Evolutionary conservation across 768 basidiomycete species (phyloP).

Genomic region (Coprinellus micaceus): DNA sequence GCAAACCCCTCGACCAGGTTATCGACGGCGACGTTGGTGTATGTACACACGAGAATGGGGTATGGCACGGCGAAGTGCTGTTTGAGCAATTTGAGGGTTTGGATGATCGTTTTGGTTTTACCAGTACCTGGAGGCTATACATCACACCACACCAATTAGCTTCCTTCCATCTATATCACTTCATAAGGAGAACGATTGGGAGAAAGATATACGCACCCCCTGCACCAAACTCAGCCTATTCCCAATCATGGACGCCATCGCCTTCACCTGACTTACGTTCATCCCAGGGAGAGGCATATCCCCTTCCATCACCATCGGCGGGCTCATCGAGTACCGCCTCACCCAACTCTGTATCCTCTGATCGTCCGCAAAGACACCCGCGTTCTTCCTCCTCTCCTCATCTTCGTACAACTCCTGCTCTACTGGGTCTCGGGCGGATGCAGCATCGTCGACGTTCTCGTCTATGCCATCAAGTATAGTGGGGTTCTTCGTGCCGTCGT

Average conservation of each 20-base stretch:
- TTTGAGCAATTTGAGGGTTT: constrained; percentile 78
- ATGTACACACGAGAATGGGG: constrained; percentile 88
- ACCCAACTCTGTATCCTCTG: constrained; percentile 83
- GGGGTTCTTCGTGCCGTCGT: no score
- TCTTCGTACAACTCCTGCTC: constrained; percentile 9
- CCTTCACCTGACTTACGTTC: constrained; percentile 75
- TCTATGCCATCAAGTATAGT: no score
- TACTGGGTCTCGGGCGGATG: not conserved
- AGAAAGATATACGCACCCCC: constrained; percentile 53
- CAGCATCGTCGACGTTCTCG: no score
- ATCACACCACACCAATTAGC: no score
- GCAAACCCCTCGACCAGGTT: constrained; percentile 79
- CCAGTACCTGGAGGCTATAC: constrained; percentile 87
- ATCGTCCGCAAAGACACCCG: constrained; percentile 66
- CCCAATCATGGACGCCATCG: constrained; percentile 84
- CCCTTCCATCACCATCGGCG: constrained; percentile 68
- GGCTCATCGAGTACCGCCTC: constrained; percentile 51
- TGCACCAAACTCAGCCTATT: constrained; percentile 79
- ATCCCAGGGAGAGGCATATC: constrained; percentile 67
- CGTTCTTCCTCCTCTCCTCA: constrained; percentile 12
- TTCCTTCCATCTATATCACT: no score
- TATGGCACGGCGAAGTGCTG: constrained; percentile 80
- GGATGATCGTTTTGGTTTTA: constrained; percentile 90
- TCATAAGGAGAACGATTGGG: not conserved
- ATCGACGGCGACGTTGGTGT: constrained; percentile 91